phyloP scores from a whole-genome alignment of 352 stramenopile genomes.

The Pythium folliculosum region DNA sequence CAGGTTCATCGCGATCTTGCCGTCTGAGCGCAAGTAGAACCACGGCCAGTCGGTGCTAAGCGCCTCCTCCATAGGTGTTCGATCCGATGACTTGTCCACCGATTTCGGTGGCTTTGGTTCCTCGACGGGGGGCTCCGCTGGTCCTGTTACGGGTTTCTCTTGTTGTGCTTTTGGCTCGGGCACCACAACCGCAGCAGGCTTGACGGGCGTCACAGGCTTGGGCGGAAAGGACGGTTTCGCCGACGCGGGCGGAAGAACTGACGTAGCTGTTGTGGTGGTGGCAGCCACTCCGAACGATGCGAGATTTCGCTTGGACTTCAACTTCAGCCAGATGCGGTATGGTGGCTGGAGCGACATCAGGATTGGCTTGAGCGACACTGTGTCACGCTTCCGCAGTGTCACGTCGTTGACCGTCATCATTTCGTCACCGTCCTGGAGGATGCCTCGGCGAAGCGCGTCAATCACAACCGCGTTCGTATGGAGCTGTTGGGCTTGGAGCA shows the following conservation, averaged over 20 bases:
- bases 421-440: constrained; percentile 66
- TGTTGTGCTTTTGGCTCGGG: constrained; percentile 3
- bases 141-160: not conserved
- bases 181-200: not conserved
- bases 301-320: constrained; percentile 39
- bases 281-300: constrained; percentile 9
- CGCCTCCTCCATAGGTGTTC: constrained; percentile 28
- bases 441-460: constrained; percentile 47
- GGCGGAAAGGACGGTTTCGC: constrained; percentile 6
- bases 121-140: not conserved
- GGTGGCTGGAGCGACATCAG: constrained; percentile 39
- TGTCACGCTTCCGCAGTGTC: constrained; percentile 34
- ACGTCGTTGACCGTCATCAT: constrained; percentile 66
- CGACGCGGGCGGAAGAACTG: not conserved
- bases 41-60: constrained; percentile 75
- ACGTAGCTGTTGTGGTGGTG: not conserved
- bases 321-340: constrained; percentile 59
- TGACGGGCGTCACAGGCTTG: not conserved
- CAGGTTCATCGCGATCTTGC: constrained; percentile 84
- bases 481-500: constrained; percentile 8
- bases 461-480: constrained; percentile 40
- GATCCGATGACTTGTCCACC: constrained; percentile 6
- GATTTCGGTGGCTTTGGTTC: constrained; percentile 4
- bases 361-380: constrained; percentile 38
- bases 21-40: constrained; percentile 77